Conservation (phyloP, 768 basidiomycete species). For the Lactarius quietus region DNA sequence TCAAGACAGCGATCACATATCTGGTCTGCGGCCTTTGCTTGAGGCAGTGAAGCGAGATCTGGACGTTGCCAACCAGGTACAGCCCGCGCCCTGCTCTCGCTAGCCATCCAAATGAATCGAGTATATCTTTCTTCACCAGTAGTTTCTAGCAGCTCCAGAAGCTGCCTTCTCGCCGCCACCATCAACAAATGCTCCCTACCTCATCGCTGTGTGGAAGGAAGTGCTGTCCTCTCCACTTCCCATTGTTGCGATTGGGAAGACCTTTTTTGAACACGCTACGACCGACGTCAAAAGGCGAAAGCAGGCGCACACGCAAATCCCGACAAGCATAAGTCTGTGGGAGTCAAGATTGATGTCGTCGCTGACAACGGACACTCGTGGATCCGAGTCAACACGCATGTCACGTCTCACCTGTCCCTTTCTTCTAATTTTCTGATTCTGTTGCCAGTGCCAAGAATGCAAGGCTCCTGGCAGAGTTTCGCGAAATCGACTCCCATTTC, state of each 20-base stretch:
- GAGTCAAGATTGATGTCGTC: slow-evolving; percentile 77
- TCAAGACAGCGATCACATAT: slow-evolving; percentile 29
- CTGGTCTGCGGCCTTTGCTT: slow-evolving; percentile 40
- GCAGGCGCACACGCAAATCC: slow-evolving; percentile 20
- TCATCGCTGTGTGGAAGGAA: slow-evolving; percentile 81
- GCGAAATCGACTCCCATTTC: slow-evolving; percentile 79
- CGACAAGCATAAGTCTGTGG: slow-evolving; percentile 22
- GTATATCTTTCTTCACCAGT: slow-evolving; percentile 37
- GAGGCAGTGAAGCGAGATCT: slow-evolving; percentile 45
- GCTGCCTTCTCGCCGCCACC: slow-evolving; percentile 46
- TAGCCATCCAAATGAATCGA: slow-evolving; percentile 13
- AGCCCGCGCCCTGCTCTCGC: slow-evolving; percentile 18
- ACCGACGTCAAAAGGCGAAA: slow-evolving; percentile 1
- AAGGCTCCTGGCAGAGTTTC: slow-evolving; percentile 73
- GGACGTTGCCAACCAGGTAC: slow-evolving; percentile 41
- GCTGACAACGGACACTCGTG: slow-evolving; percentile 70
- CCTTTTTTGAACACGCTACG: slow-evolving; percentile 35
- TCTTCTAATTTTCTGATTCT: slow-evolving; percentile 6
- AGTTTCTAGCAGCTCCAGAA: slow-evolving; percentile 55
- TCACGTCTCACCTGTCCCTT: slow-evolving; percentile 26
- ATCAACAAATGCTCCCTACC: slow-evolving; percentile 77
- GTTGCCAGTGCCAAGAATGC: slow-evolving; percentile 65
- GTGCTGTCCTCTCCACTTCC: slow-evolving; percentile 57
- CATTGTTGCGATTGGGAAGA: slow-evolving; percentile 56
- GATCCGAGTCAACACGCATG: slow-evolving; percentile 87